Percentiles rank a stretch among this genome's conserved stretches.
These are phyloP conservation scores for Aspergillus glaucus DNA, from an alignment of 2,329 filamentous ascomycete genomes.

Conservation along the genomic window DNA sequence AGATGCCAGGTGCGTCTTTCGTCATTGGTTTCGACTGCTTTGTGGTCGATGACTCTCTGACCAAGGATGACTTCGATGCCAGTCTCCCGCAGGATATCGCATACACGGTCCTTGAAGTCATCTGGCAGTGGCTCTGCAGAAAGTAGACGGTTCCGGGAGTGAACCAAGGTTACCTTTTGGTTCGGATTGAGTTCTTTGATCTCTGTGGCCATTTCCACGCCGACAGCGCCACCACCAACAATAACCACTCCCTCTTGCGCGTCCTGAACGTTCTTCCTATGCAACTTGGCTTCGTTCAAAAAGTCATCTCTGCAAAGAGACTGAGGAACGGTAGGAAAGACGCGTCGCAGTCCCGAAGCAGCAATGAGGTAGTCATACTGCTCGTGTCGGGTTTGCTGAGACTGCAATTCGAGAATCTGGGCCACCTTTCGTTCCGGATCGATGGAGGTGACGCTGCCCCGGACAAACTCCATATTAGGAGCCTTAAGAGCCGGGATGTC, in stretches of 20 bases:
- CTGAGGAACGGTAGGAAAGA: conserved; percentile 68
- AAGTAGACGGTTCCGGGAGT: conserved; percentile 63
- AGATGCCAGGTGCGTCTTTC: conserved; percentile 33
- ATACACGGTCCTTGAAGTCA: conserved; percentile 56
- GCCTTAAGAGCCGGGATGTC: conserved; percentile 62
- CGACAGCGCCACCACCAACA: conserved; percentile 72
- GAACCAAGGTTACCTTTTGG: conserved; percentile 64
- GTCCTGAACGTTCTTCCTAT: conserved; percentile 35
- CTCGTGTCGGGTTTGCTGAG: conserved; percentile 34
- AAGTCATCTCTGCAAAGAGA: conserved; percentile 37
- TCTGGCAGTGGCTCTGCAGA: conserved; percentile 67
- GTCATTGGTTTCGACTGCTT: conserved; percentile 9
- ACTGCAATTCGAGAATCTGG: conserved; percentile 46
- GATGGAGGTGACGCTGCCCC: conserved; percentile 58
- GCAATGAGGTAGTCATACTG: conserved; percentile 71
- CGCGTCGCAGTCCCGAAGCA: conserved; percentile 62
- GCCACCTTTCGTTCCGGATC: conserved; percentile 56
- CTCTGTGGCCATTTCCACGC: conserved; percentile 76
- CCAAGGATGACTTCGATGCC: conserved; percentile 46
- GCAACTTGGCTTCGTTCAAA: conserved; percentile 17
- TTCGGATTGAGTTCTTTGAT: conserved; percentile 62
- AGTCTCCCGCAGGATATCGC: conserved; percentile 53
- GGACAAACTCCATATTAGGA: conserved; percentile 57
- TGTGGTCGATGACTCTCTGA: conserved; percentile 21
- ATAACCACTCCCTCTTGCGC: conserved; percentile 53